Percentiles rank a stretch among this genome's conserved stretches.
phyloP scores from a whole-genome alignment of 2,329 filamentous ascomycete genomes.

The Chrysosporium keratinophilum region DNA sequence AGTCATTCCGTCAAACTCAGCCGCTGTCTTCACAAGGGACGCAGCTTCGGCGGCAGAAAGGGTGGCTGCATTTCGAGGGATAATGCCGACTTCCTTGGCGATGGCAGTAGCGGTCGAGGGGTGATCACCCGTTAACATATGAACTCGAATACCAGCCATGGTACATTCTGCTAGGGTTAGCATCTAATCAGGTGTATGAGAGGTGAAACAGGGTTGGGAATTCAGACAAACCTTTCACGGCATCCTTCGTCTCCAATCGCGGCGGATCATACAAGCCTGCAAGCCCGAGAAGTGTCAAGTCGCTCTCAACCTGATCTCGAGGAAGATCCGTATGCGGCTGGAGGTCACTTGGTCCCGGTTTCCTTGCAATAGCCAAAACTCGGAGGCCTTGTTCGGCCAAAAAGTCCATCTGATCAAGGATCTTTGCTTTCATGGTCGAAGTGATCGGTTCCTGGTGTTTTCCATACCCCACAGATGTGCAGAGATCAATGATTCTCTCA shows the following conservation, averaged over 20 bases:
- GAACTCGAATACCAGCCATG: slow-evolving; percentile 47
- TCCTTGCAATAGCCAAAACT: slow-evolving; percentile 48
- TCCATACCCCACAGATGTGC: slow-evolving; percentile 38
- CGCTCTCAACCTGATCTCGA: slow-evolving; percentile 43
- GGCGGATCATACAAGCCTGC: slow-evolving; percentile 54
- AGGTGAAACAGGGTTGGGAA: neutral
- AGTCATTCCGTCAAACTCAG: slow-evolving; percentile 45
- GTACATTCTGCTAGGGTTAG: slow-evolving; percentile 33
- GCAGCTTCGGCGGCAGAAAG: slow-evolving; percentile 38
- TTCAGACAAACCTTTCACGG: slow-evolving; percentile 33
- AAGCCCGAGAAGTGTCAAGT: slow-evolving; percentile 48
- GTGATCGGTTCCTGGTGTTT: slow-evolving; percentile 34
- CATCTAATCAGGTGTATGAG: neutral
- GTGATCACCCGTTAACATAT: slow-evolving; percentile 50
- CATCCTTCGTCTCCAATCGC: slow-evolving; percentile 47
- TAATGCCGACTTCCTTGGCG: slow-evolving; percentile 48
- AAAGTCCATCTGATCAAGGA: slow-evolving; percentile 47
- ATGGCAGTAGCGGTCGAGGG: slow-evolving; percentile 48
- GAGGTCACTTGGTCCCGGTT: slow-evolving; percentile 21
- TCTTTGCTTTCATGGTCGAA: slow-evolving; percentile 33
- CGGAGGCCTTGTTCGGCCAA: slow-evolving; percentile 50
- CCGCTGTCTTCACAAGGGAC: slow-evolving; percentile 45
- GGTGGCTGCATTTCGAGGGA: slow-evolving; percentile 38
- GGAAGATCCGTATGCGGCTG: slow-evolving; percentile 28
- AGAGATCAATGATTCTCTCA: slow-evolving; percentile 37